Conservation (phyloP, 495 filamentous ascomycete species). For the Aspergillus taichungensis region DNA sequence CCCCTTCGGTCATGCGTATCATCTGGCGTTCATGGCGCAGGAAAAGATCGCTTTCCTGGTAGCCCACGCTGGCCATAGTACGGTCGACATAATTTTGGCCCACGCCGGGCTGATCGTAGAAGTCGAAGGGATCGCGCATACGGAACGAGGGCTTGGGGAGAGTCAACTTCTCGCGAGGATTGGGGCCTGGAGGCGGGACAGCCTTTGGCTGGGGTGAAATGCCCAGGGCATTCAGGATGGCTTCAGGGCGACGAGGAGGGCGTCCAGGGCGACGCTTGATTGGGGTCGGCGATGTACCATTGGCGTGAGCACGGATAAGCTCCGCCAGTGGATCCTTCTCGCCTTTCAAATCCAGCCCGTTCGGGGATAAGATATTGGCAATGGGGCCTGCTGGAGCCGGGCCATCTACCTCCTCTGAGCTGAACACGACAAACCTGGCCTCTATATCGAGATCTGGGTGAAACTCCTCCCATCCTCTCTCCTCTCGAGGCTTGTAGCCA, state of each 20-base stretch:
- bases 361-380: conserved; percentile 18
- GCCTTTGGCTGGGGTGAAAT: conserved; percentile 50
- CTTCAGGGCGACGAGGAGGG: conserved; percentile 51
- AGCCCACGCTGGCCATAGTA: conserved; percentile 87
- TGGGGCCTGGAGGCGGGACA: conserved; percentile 54
- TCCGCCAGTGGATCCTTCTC: conserved; percentile 18
- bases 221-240: conserved; percentile 51
- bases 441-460: conserved; percentile 91
- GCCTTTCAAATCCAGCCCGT: conserved; percentile 15
- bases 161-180: conserved; percentile 57
- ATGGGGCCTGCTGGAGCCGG: conserved; percentile 32
- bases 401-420: conserved; percentile 75
- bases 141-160: conserved; percentile 55
- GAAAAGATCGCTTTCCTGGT: conserved; percentile 87
- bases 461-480: conserved; percentile 94
- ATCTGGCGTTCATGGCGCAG: conserved; percentile 65
- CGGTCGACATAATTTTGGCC: conserved; percentile 73
- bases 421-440: conserved; percentile 64
- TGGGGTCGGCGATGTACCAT: conserved; percentile 24
- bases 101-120: conserved; percentile 51
- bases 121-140: conserved; percentile 48
- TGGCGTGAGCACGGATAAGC: conserved; percentile 16
- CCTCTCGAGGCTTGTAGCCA: conserved; percentile 93
- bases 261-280: conserved; percentile 54
- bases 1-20: conserved; percentile 68